Percentiles rank a stretch among this genome's conserved stretches.
phyloP scores from a whole-genome alignment of 2,329 filamentous ascomycete genomes.

The Neophaeococcomyces mojaviensis region DNA sequence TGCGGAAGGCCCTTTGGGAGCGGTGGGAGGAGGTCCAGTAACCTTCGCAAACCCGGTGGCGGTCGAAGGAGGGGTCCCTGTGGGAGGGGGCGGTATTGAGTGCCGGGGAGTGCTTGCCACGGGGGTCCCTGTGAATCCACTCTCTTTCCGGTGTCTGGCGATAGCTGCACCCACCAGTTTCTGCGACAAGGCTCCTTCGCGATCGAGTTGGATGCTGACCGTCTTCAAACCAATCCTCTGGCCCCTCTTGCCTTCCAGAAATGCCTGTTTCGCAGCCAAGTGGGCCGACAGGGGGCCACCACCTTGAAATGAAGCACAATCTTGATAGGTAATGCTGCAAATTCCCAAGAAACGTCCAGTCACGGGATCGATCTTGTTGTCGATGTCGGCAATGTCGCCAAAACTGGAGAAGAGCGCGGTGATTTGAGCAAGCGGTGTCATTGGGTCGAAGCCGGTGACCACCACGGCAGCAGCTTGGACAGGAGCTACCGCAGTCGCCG shows the following conservation, averaged over 20 bases:
- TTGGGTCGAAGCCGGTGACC: slow-evolving; percentile 90
- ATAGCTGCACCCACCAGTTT: slow-evolving; percentile 69
- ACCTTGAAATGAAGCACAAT: slow-evolving; percentile 51
- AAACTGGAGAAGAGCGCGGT: slow-evolving; percentile 69
- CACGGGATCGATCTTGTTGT: slow-evolving; percentile 89
- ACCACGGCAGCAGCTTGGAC: slow-evolving; percentile 86
- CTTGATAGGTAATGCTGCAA: slow-evolving; percentile 82
- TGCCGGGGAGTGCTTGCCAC: slow-evolving; percentile 10
- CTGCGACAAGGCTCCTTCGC: slow-evolving; percentile 74
- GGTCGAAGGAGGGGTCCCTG: slow-evolving; percentile 24
- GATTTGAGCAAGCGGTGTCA: slow-evolving; percentile 51
- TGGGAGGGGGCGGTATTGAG: slow-evolving; percentile 11
- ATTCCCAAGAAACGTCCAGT: slow-evolving; percentile 92
- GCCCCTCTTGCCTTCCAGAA: slow-evolving; percentile 65
- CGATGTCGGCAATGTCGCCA: slow-evolving; percentile 81
- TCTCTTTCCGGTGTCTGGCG: slow-evolving; percentile 55
- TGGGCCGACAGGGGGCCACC: slow-evolving; percentile 57
- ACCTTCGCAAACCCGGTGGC: slow-evolving; percentile 37
- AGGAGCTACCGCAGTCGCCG: slow-evolving; percentile 68
- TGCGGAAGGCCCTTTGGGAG: slow-evolving; percentile 75
- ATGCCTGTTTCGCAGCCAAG: slow-evolving; percentile 71
- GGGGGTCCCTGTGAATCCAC: slow-evolving; percentile 29
- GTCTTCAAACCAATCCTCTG: slow-evolving; percentile 69
- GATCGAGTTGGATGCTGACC: slow-evolving; percentile 80
- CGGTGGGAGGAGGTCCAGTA: slow-evolving; percentile 67